These are phyloP conservation scores for Ceratobasidium sp. DNA, from an alignment of 1,284 basidiomycete genomes.

Conservation along the genomic window DNA sequence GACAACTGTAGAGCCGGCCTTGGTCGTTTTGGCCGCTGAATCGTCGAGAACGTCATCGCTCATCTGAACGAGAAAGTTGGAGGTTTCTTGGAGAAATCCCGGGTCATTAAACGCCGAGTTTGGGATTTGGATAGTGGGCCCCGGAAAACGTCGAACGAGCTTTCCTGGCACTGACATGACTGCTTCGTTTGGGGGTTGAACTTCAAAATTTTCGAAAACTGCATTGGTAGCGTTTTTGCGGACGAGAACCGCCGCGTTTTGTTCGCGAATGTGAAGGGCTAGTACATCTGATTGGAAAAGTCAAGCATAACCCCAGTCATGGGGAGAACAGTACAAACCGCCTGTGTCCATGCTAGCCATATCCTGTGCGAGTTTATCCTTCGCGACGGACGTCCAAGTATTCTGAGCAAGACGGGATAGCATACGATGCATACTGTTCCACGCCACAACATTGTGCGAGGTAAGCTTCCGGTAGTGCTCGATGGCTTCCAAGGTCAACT, in stretches of 20 bases:
- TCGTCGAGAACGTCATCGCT: slow-evolving; percentile 49
- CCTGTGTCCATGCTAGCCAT: slow-evolving; percentile 3
- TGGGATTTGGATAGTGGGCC: slow-evolving; percentile 48
- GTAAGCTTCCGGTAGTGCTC: background rate
- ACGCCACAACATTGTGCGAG: background rate
- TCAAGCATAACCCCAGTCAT: background rate
- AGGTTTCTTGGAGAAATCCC: slow-evolving; percentile 53
- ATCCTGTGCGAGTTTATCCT: background rate
- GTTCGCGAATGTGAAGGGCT: slow-evolving; percentile 57
- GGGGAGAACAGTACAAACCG: background rate
- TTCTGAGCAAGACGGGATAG: background rate
- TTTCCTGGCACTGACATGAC: slow-evolving; percentile 58
- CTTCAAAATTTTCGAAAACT: slow-evolving; percentile 61
- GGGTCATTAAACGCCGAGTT: slow-evolving; percentile 50
- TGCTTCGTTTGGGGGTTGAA: slow-evolving; percentile 53
- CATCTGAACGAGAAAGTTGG: slow-evolving; percentile 56
- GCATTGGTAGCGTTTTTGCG: slow-evolving; percentile 53
- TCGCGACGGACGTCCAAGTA: background rate
- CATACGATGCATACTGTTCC: background rate
- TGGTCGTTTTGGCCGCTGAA: slow-evolving; percentile 49
- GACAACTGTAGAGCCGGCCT: slow-evolving; percentile 44
- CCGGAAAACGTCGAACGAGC: slow-evolving; percentile 56
- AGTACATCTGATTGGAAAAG: slow-evolving; percentile 52
- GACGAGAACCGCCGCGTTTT: slow-evolving; percentile 61
- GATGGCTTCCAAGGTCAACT: background rate